Evolutionary conservation across 1,284 basidiomycete species (phyloP).

Genomic region (Austroboletus novae-zelandiae): DNA sequence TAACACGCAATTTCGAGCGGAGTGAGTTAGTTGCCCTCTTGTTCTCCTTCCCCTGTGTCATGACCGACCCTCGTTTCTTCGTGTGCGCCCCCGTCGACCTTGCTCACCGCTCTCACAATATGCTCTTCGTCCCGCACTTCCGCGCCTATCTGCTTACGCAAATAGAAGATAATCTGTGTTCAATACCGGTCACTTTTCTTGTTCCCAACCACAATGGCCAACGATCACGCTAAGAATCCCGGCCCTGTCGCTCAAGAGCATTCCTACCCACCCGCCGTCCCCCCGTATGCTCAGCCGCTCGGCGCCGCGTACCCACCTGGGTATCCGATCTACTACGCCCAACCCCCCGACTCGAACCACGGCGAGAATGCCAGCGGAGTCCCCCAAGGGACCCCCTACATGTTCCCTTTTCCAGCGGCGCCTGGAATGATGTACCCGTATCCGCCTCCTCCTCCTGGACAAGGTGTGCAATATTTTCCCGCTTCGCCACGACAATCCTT

Average conservation of each 20-base stretch:
- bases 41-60: neutral
- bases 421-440: conserved; percentile 69
- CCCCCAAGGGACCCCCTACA: conserved; percentile 46
- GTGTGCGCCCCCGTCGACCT: neutral
- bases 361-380: conserved; percentile 46
- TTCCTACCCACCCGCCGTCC: conserved; percentile 27
- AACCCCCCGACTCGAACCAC: conserved; percentile 26
- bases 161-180: conserved; percentile 24
- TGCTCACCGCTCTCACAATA: conserved; percentile 13
- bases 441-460: conserved; percentile 39
- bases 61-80: conserved; percentile 1
- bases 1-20: conserved; percentile 35
- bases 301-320: conserved; percentile 33
- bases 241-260: conserved; percentile 31
- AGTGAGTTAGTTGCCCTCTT: conserved; percentile 30
- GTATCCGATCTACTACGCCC: conserved; percentile 34
- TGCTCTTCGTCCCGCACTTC: conserved; percentile 15
- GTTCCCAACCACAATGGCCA: conserved; percentile 26
- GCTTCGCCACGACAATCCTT: conserved; percentile 6
- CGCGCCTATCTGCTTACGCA: conserved; percentile 34
- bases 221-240: conserved; percentile 32
- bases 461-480: conserved; percentile 38
- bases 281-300: conserved; percentile 31
- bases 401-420: conserved; percentile 49
- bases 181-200: conserved; percentile 28